Conservation (phyloP, 2,329 filamentous ascomycete species). For the Cladobotryum protrusum region DNA sequence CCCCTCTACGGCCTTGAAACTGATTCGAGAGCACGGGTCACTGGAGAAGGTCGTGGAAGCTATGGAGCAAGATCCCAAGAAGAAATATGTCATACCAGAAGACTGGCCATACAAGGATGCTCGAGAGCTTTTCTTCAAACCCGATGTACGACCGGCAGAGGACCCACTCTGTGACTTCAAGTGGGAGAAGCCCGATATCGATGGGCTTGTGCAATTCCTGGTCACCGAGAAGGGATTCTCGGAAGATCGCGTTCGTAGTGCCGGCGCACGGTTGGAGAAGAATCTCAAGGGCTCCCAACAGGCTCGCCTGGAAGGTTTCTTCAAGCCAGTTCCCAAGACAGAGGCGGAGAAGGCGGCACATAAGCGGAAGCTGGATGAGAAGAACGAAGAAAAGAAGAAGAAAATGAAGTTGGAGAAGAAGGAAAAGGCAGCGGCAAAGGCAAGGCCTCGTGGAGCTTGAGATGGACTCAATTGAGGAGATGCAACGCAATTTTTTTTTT, state of each 20-base stretch:
- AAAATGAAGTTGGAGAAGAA: slow-evolving; percentile 91
- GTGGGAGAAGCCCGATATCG: slow-evolving; percentile 89
- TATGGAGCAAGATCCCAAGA: slow-evolving; percentile 68
- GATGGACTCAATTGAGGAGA: not conserved
- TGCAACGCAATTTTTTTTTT: no score
- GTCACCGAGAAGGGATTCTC: slow-evolving; percentile 95
- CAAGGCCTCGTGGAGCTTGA: slow-evolving; percentile 66
- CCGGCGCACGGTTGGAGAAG: slow-evolving; percentile 74
- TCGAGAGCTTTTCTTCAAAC: slow-evolving; percentile 83
- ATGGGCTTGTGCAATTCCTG: slow-evolving; percentile 82
- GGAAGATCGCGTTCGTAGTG: slow-evolving; percentile 83
- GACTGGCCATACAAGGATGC: slow-evolving; percentile 95
- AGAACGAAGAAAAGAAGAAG: slow-evolving; percentile 89
- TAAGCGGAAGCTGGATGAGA: slow-evolving; percentile 92
- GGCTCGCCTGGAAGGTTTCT: slow-evolving; percentile 88
- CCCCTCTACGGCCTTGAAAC: slow-evolving; percentile 81
- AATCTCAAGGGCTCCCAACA: slow-evolving; percentile 89
- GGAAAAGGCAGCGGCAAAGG: slow-evolving; percentile 86
- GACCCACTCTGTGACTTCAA: slow-evolving; percentile 92
- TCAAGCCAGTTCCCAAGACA: slow-evolving; percentile 86
- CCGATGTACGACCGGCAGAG: slow-evolving; percentile 78
- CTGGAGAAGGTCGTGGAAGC: slow-evolving; percentile 82
- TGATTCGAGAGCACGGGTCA: slow-evolving; percentile 86
- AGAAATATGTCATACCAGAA: slow-evolving; percentile 82
- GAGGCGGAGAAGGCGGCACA: slow-evolving; percentile 75